These are phyloP conservation scores for Umbilicaria muhlenbergii DNA, from an alignment of 495 filamentous ascomycete genomes.

Conservation along the genomic window DNA sequence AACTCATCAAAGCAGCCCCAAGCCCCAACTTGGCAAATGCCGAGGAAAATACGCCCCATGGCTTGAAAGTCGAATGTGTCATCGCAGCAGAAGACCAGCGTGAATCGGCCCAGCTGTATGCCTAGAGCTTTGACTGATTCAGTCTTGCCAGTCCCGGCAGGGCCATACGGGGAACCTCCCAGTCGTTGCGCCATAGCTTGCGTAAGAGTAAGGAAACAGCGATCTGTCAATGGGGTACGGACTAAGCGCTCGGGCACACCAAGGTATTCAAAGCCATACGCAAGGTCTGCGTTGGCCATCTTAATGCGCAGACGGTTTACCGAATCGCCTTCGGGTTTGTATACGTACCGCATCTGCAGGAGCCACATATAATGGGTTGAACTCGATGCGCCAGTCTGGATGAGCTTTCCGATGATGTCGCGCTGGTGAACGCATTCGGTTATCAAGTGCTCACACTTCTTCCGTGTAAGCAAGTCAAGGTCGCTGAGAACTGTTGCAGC, in stretches of 20 bases:
- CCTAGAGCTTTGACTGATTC: conserved; percentile 97
- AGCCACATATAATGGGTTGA: conserved; percentile 83
- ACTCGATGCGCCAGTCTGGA: conserved; percentile 55
- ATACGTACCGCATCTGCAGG: conserved; percentile 95
- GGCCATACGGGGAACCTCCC: conserved; percentile 93
- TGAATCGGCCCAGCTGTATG: conserved; percentile 91
- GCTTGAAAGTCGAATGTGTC: conserved; percentile 99
- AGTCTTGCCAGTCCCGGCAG: conserved; percentile 97
- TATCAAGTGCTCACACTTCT: conserved; percentile 97
- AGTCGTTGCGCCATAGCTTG: conserved; percentile 90
- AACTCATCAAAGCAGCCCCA: conserved; percentile 99
- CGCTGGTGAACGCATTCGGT: conserved; percentile 97
- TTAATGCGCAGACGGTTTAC: conserved; percentile 74
- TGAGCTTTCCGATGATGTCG: conserved; percentile 73
- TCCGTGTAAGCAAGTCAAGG: conserved; percentile 68
- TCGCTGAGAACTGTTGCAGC: conserved; percentile 84
- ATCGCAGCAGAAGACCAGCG: conserved; percentile 96
- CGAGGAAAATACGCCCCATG: conserved; percentile 98
- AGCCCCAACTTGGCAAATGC: conserved; percentile 96
- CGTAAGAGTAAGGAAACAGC: conserved; percentile 93
- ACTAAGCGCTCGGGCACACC: conserved; percentile 92
- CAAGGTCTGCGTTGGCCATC: conserved; percentile 92
- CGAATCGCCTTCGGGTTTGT: conserved; percentile 63
- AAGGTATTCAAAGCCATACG: conserved; percentile 95
- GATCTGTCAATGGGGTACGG: conserved; percentile 87